Evolutionary conservation across 306 rosid species (phyloP).

Genomic region (Morella rubra): DNA sequence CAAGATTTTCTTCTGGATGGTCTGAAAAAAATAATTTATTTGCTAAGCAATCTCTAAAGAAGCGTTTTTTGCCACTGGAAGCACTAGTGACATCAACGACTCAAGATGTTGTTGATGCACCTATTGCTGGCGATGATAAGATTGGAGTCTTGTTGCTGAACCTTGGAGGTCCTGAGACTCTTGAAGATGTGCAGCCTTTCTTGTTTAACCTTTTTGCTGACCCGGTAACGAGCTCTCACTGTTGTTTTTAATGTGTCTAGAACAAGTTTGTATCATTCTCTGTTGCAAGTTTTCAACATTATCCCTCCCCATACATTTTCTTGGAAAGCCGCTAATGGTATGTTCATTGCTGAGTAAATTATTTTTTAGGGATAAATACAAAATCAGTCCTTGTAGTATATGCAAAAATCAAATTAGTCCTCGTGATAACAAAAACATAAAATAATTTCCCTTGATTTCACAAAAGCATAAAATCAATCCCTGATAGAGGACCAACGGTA

Average conservation of each 20-base stretch:
- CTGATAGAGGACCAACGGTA: too few species aligned
- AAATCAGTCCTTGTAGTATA: too few species aligned
- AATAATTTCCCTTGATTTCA: too few species aligned
- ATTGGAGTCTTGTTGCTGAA: constrained; percentile 86
- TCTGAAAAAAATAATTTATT: constrained; percentile 48
- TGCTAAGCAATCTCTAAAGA: constrained; percentile 49
- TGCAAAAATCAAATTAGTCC: too few species aligned
- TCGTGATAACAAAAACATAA: too few species aligned
- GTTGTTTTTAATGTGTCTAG: neutral
- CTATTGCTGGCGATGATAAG: constrained; percentile 63
- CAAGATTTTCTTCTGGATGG: constrained; percentile 47
- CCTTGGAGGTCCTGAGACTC: constrained; percentile 97
- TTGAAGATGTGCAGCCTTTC: constrained; percentile 96
- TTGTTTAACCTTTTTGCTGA: constrained; percentile 96
- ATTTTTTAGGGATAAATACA: too few species aligned
- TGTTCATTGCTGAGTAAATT: neutral
- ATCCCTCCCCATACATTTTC: neutral
- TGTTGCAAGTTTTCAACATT: neutral
- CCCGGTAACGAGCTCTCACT: constrained; percentile 57
- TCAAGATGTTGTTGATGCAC: constrained; percentile 43
- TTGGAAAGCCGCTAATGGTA: neutral
- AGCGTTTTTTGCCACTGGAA: constrained; percentile 53
- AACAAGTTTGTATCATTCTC: neutral
- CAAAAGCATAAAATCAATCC: too few species aligned
- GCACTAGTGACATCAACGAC: constrained; percentile 61